Evolutionary conservation across 352 stramenopile species (phyloP).

Genomic region (Phytopythium ostracodes): DNA sequence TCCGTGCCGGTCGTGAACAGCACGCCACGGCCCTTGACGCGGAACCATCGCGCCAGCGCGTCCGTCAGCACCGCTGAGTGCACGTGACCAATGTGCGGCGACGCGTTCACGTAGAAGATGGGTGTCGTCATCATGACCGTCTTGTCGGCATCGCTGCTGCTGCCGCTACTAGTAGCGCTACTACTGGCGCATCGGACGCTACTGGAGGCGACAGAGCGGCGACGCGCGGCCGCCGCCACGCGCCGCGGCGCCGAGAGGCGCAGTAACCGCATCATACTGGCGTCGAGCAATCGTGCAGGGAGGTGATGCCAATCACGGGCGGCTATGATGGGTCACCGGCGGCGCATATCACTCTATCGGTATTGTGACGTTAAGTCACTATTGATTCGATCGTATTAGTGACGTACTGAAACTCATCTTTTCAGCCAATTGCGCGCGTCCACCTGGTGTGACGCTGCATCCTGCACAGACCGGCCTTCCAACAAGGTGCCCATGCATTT

Average conservation of each 20-base stretch:
- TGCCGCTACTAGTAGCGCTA: too few species aligned
- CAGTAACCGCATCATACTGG: conserved; percentile 1
- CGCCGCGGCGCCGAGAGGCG: background rate
- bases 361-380: background rate
- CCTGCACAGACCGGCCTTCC: background rate
- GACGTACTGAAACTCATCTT: background rate
- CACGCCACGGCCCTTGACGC: conserved; percentile 46
- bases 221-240: background rate
- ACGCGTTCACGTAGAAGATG: conserved; percentile 99
- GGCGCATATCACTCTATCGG: background rate
- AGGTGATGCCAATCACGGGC: conserved; percentile 2
- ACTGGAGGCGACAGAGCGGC: background rate
- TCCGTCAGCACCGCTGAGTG: conserved; percentile 94
- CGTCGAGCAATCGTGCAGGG: background rate
- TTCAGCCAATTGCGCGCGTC: conserved; percentile 6
- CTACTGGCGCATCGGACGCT: background rate
- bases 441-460: background rate
- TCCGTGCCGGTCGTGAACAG: conserved; percentile 98
- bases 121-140: conserved; percentile 93
- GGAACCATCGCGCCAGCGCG: conserved; percentile 77
- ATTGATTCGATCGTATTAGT: background rate
- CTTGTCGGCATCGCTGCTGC: background rate
- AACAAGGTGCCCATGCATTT: too few species aligned
- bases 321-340: background rate
- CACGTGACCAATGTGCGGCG: conserved; percentile 98